Base-by-base conservation (phyloP, 331 rosid species). In the Rhamnella rubrinervis region DNA sequence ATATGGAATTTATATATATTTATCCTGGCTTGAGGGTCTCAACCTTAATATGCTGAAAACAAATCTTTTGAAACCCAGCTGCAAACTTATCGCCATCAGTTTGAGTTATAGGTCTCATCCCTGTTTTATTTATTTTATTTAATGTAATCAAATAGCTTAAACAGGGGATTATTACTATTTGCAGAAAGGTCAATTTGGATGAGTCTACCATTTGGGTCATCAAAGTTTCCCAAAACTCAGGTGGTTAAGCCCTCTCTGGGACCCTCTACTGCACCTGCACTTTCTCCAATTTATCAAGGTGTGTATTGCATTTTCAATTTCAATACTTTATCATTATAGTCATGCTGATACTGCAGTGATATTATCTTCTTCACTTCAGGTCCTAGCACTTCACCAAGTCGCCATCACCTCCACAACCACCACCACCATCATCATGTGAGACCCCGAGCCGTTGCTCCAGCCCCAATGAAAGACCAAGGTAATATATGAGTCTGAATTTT, bases 381-480 rank as follows among this genome's bases (percentile, higher is more conserved):
- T 78, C 81, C 78, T 55, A 75, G 63, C 2, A 67, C 23, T 72
- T 60, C 79, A 25, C 83, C 78, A 60, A 63, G 73, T 55, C 82
- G 5, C n/a, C 62, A 9, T 41, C 76, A 28, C 20, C 71, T 7
- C 35, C 77, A 19, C 66, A 86, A 31, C 58, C 89, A 19, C 66
- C 87, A 31, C 58, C 89, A 61, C 56, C 86, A 41, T 64, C 87
- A 25, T 44, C 73, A 44, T 15, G 53, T 15, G 67, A 78, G 72
- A 52, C 80, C 90, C 68, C 78, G 20, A 81, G 71, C 74, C 50
- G 55, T 61, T 59, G 86, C 96, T 73, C 91, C 96, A 35, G 70
- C 91, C 55, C 96, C 91, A 55, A 81, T 90, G 61, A 83, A 80
- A 70, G 81, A 72, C 66, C 87, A 80, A 84, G 97, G 98, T 91